Conservation (phyloP, 371 early-diverging fungal genomes). For the Gilbertella persicaria region DNA sequence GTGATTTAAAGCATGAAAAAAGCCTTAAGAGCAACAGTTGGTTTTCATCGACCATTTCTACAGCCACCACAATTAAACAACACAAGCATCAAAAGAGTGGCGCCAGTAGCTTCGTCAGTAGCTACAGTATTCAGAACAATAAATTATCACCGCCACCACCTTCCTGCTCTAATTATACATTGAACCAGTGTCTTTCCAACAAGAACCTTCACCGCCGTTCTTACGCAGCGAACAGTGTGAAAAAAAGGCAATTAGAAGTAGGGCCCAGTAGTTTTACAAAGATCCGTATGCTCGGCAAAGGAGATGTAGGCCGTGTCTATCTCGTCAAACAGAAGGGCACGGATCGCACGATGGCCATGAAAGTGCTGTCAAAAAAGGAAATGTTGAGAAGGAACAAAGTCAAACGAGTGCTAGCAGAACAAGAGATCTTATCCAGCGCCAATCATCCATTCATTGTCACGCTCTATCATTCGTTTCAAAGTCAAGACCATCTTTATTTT, state of each 20-base stretch:
- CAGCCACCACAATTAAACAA: neutral
- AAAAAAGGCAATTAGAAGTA: conserved; percentile 61
- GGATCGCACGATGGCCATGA: conserved; percentile 87
- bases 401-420: conserved; percentile 93
- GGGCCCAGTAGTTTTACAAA: conserved; percentile 70
- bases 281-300: conserved; percentile 88
- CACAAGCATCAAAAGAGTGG: neutral
- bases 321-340: conserved; percentile 87
- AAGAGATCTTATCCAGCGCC: conserved; percentile 89
- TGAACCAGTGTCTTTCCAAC: too few species aligned
- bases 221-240: conserved; percentile 82
- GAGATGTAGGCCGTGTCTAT: conserved; percentile 96
- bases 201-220: conserved; percentile 48
- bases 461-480: conserved; percentile 95
- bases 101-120: neutral
- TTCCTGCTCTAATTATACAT: too few species aligned
- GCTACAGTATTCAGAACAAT: neutral
- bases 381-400: conserved; percentile 96
- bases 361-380: conserved; percentile 88
- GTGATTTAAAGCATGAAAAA: conserved; percentile 22
- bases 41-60: conserved; percentile 14
- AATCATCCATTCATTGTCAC: conserved; percentile 98
- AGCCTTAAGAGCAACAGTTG: conserved; percentile 24
- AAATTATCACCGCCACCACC: conserved; percentile 4
- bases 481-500: conserved; percentile 91